Base-by-base conservation (phyloP, 208 protist species). In the Trypanosoma caninum region DNA sequence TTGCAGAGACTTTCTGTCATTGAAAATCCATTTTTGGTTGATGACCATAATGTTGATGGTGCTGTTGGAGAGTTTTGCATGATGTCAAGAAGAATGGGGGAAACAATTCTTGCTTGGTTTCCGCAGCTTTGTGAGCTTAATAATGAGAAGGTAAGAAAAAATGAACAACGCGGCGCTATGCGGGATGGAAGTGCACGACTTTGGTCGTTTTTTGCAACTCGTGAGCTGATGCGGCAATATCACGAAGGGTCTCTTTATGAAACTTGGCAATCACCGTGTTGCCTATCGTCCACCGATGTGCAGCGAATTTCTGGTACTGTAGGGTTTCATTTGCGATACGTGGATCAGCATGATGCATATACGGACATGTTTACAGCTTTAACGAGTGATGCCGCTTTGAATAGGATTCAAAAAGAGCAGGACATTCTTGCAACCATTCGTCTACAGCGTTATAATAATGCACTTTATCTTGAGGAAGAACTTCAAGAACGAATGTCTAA, bases 21-120 rank as follows among this genome's bases (percentile, higher is more conserved):
- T 38, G 74, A 76, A 7, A 95, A 95, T 65, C 81, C 87, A 0
- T 67, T 89, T 34, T n/a, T 45, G 25, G 9, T 7, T 37, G 48
- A 23, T 14, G 35, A 41, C n/a, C 2, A 27, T 52, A 38, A 33
- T 11, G 25, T 11, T n/a, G n/a, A 20, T 2, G 3, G 16, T 27
- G 45, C 50, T 14, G 22, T 13, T 62, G 44, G n/a, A n/a, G n/a
- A n/a, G n/a, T n/a, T n/a, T 27, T 25, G 23, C 16, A 13, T 23
- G 1, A 59, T 53, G 6, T 48, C 40, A 16, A n/a, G 16, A 25
- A 63, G 47, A 48, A 22, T 54, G 14, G 61, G 23, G 33, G 10
- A 28, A 13, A 50, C 41, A 22, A 27, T 77, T 3, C 47, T 69
- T 27, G 16, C 33, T 9, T 72, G 51, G 65, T 77, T 72, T 62